Conservation (phyloP, 352 stramenopile species). For the Phytophthora meadii region DNA sequence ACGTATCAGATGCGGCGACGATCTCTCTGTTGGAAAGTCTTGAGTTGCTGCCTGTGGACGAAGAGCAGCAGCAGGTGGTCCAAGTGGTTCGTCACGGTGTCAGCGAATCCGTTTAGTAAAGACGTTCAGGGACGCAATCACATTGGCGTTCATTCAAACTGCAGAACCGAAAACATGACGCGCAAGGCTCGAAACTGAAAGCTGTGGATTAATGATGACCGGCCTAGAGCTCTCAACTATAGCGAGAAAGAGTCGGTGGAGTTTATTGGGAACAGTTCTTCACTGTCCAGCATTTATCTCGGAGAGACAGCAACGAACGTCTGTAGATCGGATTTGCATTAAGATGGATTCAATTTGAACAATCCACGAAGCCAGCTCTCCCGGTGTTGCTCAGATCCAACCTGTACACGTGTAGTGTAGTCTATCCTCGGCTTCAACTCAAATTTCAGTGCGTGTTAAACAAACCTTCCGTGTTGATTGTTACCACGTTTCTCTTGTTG, state of each 20-base stretch:
- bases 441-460: constrained; percentile 24
- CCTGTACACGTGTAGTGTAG: background rate
- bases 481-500: constrained; percentile 5
- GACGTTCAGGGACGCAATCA: constrained; percentile 24
- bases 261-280: constrained; percentile 9
- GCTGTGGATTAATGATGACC: background rate
- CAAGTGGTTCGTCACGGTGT: constrained; percentile 20
- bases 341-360: constrained; percentile 8
- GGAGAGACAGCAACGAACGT: constrained; percentile 9
- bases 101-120: constrained; percentile 36
- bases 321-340: constrained; percentile 23
- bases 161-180: constrained; percentile 1
- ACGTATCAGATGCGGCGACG: constrained; percentile 27
- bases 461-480: constrained; percentile 20
- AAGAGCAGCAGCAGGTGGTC: constrained; percentile 17
- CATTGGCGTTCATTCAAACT: constrained; percentile 8
- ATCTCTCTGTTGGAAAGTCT: constrained; percentile 29
- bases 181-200: background rate
- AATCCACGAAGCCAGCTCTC: constrained; percentile 29
- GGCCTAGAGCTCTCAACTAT: background rate
- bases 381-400: constrained; percentile 11
- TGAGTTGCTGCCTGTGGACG: background rate
- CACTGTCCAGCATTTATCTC: constrained; percentile 4
- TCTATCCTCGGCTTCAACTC: constrained; percentile 11
- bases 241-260: constrained; percentile 3